A percentile compares a stretch with the other conserved stretches of the same genome.
Evolutionary conservation across 2,329 filamentous ascomycete species (phyloP).

Genomic region (Colletotrichum tamarilloi): DNA sequence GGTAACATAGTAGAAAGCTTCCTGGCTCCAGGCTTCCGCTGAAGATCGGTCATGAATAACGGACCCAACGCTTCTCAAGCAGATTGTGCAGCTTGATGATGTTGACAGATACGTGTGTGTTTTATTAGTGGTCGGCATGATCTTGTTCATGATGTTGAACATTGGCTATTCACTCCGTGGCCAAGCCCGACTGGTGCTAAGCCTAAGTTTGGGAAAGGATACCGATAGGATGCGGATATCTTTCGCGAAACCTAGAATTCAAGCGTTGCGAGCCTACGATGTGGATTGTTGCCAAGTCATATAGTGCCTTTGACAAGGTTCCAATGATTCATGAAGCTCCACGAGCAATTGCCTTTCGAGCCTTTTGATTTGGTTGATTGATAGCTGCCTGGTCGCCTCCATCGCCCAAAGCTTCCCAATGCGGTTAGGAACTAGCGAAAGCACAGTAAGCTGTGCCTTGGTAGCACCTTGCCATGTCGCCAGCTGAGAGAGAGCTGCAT

Average conservation of each 20-base stretch:
- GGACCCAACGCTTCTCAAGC: neutral
- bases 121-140: too few species aligned
- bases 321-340: neutral
- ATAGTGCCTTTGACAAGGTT: neutral
- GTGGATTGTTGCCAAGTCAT: neutral
- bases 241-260: neutral
- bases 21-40: too few species aligned
- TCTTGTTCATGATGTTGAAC: too few species aligned
- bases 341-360: neutral
- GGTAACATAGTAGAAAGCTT: too few species aligned
- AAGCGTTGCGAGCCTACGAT: too few species aligned
- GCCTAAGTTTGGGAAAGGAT: neutral
- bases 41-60: too few species aligned
- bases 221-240: neutral
- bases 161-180: neutral
- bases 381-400: neutral
- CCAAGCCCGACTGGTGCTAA: neutral
- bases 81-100: neutral
- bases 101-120: neutral
- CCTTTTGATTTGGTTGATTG: neutral
- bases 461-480: neutral
- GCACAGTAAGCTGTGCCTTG: neutral
- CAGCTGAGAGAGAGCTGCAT: too few species aligned
- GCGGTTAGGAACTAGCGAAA: neutral
- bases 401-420: neutral